Percentiles rank a stretch among this genome's conserved stretches.
These are phyloP conservation scores for Knoxdaviesia capensis DNA, from an alignment of 2,329 filamentous ascomycete species.

Conservation along the genomic window DNA sequence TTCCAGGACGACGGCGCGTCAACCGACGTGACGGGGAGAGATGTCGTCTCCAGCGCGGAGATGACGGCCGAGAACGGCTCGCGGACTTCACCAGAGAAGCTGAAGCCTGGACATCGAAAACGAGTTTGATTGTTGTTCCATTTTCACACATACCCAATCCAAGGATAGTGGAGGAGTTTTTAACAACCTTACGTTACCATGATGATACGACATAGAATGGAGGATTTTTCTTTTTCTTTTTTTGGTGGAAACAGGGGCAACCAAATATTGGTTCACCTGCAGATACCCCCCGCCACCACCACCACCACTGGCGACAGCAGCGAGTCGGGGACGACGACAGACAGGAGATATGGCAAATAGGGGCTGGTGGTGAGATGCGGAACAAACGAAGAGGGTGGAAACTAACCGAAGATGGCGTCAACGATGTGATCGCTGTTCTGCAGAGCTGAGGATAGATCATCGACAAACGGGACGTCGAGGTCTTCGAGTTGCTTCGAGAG, in stretches of 20 bases:
- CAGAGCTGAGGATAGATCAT: conserved; percentile 54
- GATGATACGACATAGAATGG: no score
- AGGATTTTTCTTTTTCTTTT: no score
- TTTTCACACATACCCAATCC: no score
- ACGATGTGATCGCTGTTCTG: conserved; percentile 58
- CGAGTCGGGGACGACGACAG: no score
- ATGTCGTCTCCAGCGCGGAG: conserved; percentile 49
- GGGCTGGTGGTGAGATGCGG: conserved; percentile 2
- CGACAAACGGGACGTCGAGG: conserved; percentile 63
- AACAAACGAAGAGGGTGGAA: neutral
- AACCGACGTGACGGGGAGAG: conserved; percentile 64
- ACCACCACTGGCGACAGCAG: no score
- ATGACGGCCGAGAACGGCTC: conserved; percentile 80
- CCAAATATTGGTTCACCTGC: no score
- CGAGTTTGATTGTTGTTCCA: no score
- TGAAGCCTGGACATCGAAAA: conserved; percentile 42
- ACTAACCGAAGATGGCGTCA: conserved; percentile 76
- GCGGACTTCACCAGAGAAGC: conserved; percentile 79
- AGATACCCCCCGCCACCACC: no score
- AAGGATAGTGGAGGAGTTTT: no score
- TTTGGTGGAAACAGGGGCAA: no score
- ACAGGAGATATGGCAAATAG: neutral
- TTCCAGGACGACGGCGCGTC: conserved; percentile 93
- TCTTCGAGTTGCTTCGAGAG: conserved; percentile 70
- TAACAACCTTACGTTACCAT: no score